Evolutionary conservation across 2,329 filamentous ascomycete species (phyloP).

Genomic region (Neofusicoccum cordaticola): DNA sequence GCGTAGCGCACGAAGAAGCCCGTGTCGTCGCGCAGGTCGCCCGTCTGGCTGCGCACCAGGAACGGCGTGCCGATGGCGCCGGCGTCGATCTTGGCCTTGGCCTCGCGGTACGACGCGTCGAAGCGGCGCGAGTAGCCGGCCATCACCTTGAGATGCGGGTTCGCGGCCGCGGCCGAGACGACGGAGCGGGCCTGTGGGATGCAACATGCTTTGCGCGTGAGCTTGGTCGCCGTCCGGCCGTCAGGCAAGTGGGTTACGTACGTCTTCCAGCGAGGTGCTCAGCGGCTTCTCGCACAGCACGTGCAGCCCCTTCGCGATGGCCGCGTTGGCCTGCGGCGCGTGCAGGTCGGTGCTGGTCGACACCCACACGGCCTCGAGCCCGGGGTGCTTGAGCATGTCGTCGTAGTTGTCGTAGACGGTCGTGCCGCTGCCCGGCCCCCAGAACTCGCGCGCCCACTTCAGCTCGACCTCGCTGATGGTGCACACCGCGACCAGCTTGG

Average conservation of each 20-base stretch:
- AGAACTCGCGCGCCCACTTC: conserved; percentile 44
- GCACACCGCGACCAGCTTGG: conserved; percentile 51
- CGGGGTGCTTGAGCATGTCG: conserved; percentile 44
- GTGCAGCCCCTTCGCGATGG: conserved; percentile 36
- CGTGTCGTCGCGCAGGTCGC: conserved; percentile 36
- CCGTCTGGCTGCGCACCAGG: conserved; percentile 43
- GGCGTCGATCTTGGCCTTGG: conserved; percentile 19
- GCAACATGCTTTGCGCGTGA: no score
- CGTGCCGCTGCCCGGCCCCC: conserved; percentile 43
- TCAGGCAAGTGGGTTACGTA: conserved; percentile 19
- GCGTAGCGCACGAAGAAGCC: conserved; percentile 46
- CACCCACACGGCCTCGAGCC: conserved; percentile 44
- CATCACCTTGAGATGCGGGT: conserved; percentile 43
- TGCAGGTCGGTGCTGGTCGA: conserved; percentile 36
- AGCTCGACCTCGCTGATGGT: conserved; percentile 46
- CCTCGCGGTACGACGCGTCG: conserved; percentile 31
- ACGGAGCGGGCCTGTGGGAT: conserved; percentile 24
- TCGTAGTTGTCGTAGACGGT: conserved; percentile 46
- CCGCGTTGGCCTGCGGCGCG: conserved; percentile 33
- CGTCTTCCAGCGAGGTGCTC: conserved; percentile 30
- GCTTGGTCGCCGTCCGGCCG: no score
- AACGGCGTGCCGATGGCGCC: conserved; percentile 41
- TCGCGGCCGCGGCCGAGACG: conserved; percentile 34
- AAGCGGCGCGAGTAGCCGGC: conserved; percentile 46
- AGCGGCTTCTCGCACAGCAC: conserved; percentile 42